Evolutionary conservation across 352 stramenopile genomes (phyloP), one percentile per base, ranked within the genome.

Genomic region (Pythium phragmitis): DNA sequence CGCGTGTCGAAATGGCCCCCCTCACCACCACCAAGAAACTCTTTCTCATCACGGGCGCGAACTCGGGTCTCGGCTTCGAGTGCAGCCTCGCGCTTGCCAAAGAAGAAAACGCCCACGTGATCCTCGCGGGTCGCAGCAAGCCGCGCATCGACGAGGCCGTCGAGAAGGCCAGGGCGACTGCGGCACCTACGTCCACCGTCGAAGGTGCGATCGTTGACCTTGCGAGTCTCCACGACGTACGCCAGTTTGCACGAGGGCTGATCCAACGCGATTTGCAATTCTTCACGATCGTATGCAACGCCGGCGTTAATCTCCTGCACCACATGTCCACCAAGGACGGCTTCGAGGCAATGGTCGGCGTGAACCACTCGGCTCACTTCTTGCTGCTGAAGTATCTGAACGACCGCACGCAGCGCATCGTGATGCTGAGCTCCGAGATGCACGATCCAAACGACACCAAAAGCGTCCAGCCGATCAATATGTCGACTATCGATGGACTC

Each of bases 311-410:
- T 23, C 14, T 57, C 19, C 59, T 53, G 14, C 30, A 30, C 12
- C 68, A 70, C 46, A 57, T 51, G 4, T 41, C 57, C 26, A 79
- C 74, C 0, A 39, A 49, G 0, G 76, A 81, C 19, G 76, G 74
- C 17, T 78, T 80, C 42, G 72, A 82, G 53, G 17, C 43, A 1
- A 77, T 74, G 4, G 68, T 82, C 21, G 69, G 51, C 7, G 60
- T 65, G 51, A 85, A 85, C 63, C 72, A 80, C 57, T 49, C 79
- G 7, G 74, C 64, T 2, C 76, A 77, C 41, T 82, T 82, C 54
- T 26, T 81, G 48, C 56, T 85, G 16, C 28, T 70, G 17, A 61
- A 64, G 19, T 45, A 67, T 1, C 68, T 78, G 9, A 50, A 58
- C 6, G 50, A 67, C 9, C 59, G 46, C 26, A 57, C 53, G 6